These are phyloP conservation scores for Aurinia saxatilis DNA, from an alignment of 345 rosid genomes.

Conservation along the genomic window DNA sequence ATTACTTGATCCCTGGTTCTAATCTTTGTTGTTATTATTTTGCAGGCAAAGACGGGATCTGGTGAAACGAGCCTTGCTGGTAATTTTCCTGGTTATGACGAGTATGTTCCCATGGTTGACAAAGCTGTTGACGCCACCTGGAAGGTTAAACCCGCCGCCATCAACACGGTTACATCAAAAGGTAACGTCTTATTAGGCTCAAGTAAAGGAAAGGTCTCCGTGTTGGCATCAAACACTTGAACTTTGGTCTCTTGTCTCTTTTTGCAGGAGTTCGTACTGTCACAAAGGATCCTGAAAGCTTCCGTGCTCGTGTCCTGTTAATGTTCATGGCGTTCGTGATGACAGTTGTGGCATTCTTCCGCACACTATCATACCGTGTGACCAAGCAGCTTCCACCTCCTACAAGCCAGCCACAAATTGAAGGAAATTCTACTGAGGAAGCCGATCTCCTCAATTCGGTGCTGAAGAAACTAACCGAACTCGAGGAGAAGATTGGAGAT, in stretches of 20 bases:
- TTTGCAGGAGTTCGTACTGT: slow-evolving; percentile 37
- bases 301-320: slow-evolving; percentile 38
- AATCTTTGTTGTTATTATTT: slow-evolving; percentile 5
- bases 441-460: slow-evolving; percentile 62
- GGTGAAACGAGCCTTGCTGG: slow-evolving; percentile 59
- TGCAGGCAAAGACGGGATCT: slow-evolving; percentile 53
- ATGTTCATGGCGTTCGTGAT: slow-evolving; percentile 52
- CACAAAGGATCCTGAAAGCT: slow-evolving; percentile 49
- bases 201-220: background rate
- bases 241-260: slow-evolving; percentile 12
- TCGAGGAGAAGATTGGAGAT: slow-evolving; percentile 80
- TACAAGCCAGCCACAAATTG: slow-evolving; percentile 21
- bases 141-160: slow-evolving; percentile 53
- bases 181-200: slow-evolving; percentile 32
- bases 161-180: slow-evolving; percentile 44
- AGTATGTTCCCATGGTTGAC: slow-evolving; percentile 97
- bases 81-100: slow-evolving; percentile 89
- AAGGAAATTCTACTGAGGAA: slow-evolving; percentile 33
- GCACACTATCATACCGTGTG: slow-evolving; percentile 33
- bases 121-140: slow-evolving; percentile 89
- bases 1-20: background rate
- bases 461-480: slow-evolving; percentile 69
- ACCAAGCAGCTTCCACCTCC: slow-evolving; percentile 42
- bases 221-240: slow-evolving; percentile 8
- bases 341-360: slow-evolving; percentile 53